A percentile compares a stretch with the other conserved stretches of the same genome.
Conservation (phyloP, 129 eudicot species). For the Rutidosis leptorrhynchoides region DNA sequence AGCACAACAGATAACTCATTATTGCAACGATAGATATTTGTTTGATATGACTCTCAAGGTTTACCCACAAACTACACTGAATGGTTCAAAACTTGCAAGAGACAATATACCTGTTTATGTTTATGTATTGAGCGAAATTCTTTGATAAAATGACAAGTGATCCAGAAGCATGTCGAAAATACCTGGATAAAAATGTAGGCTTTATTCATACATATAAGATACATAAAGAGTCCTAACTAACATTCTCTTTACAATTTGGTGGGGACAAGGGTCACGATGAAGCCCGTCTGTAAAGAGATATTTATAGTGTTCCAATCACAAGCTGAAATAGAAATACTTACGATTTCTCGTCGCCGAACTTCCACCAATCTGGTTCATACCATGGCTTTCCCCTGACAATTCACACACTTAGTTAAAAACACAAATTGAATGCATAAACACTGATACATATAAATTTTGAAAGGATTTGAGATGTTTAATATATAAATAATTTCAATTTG, state of each 20-base stretch:
- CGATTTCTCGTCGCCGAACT: constrained; percentile 94
- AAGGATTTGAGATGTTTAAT: neutral
- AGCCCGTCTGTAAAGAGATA: constrained; percentile 4
- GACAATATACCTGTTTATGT: constrained; percentile 61
- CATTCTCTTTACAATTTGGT: neutral
- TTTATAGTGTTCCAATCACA: constrained; percentile 5
- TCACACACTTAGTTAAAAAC: constrained; percentile 22
- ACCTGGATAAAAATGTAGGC: constrained; percentile 45
- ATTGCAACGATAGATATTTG: neutral
- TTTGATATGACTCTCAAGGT: neutral
- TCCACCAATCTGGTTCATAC: constrained; percentile 99
- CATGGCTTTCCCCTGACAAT: constrained; percentile 80
- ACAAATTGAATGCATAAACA: neutral
- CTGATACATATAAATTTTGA: neutral
- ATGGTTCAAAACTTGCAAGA: constrained; percentile 19
- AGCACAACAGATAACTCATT: neutral
- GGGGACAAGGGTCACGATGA: neutral
- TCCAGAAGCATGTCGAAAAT: constrained; percentile 83
- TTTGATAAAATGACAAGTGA: constrained; percentile 59
- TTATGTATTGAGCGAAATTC: constrained; percentile 61
- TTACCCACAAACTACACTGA: neutral
- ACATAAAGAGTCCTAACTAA: neutral
- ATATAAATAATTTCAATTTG: no score
- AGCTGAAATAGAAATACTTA: constrained; percentile 48
- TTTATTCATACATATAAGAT: constrained; percentile 7